A percentile compares a stretch with the other conserved stretches of the same genome.
phyloP scores from a whole-genome alignment of 75 land plant species.

The Picea glauca region DNA sequence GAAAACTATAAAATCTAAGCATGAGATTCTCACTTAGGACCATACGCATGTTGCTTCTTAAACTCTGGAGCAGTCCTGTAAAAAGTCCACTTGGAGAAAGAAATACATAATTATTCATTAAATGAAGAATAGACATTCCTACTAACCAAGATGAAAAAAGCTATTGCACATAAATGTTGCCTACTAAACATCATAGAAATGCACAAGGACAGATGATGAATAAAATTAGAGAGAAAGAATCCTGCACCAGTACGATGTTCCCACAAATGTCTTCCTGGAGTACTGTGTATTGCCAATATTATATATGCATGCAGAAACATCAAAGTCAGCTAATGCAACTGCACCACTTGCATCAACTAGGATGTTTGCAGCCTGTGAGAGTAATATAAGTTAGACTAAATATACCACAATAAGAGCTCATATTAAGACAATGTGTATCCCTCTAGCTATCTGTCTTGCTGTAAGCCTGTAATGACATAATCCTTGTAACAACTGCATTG shows the following conservation, averaged over 20 bases:
- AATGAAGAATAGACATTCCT: not conserved
- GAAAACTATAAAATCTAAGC: not conserved
- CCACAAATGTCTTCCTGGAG: slow-evolving; percentile 56
- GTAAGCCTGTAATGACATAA: not conserved
- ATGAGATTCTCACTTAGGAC: slow-evolving; percentile 49
- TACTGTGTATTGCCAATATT: slow-evolving; percentile 47
- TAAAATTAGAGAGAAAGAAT: slow-evolving; percentile 2
- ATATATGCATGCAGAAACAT: slow-evolving; percentile 79
- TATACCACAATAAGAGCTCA: not conserved
- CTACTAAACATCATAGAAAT: not conserved
- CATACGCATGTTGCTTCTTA: slow-evolving; percentile 66
- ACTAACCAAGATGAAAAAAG: not conserved
- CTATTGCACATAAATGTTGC: not conserved
- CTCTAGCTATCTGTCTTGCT: not conserved
- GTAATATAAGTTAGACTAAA: not conserved
- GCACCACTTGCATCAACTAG: slow-evolving; percentile 57
- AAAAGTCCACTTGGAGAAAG: not conserved
- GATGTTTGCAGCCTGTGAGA: slow-evolving; percentile 71
- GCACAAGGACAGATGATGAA: not conserved
- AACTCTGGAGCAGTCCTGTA: slow-evolving; percentile 89
- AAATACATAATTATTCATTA: not conserved
- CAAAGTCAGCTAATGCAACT: slow-evolving; percentile 75
- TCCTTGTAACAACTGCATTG: not conserved
- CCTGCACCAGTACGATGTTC: slow-evolving; percentile 34
- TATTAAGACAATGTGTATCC: not conserved